Evolutionary conservation across 192 early-diverging fungal genomes (phyloP).

Genomic region (Hyaloraphidium curvatum): DNA sequence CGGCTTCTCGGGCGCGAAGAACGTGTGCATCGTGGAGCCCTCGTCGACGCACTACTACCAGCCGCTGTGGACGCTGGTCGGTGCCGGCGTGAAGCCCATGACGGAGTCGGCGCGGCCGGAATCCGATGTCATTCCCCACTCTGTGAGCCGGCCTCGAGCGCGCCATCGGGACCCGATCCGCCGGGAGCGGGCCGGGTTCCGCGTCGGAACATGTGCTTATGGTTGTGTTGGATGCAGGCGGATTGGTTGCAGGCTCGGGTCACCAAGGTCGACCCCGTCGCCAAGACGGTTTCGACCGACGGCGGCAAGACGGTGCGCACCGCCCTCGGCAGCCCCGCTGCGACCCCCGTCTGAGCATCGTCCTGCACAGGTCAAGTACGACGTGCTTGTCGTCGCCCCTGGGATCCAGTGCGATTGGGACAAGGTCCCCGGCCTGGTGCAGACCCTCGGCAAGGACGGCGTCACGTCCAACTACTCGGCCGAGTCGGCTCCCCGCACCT

Average conservation of each 20-base stretch:
- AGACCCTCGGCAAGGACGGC: conserved; percentile 56
- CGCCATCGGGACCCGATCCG: no score
- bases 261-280: conserved; percentile 40
- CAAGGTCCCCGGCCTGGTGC: conserved; percentile 51
- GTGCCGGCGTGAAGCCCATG: conserved; percentile 62
- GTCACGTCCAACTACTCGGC: conserved; percentile 68
- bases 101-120: conserved; percentile 43
- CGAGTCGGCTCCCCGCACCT: conserved; percentile 49
- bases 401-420: conserved; percentile 61
- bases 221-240: conserved; percentile 19
- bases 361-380: conserved; percentile 19
- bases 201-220: background rate
- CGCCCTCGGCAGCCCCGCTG: background rate
- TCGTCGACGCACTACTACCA: conserved; percentile 41
- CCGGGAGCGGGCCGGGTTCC: background rate
- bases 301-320: conserved; percentile 37
- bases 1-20: conserved; percentile 25
- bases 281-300: conserved; percentile 41
- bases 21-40: conserved; percentile 59
- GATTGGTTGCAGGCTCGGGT: conserved; percentile 59
- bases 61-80: conserved; percentile 81
- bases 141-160: no score
- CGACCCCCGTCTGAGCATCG: background rate
- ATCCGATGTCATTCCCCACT: conserved; percentile 39
- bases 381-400: conserved; percentile 53